Evolutionary conservation across 768 basidiomycete genomes (phyloP).

Genomic region (Russula sp.): DNA sequence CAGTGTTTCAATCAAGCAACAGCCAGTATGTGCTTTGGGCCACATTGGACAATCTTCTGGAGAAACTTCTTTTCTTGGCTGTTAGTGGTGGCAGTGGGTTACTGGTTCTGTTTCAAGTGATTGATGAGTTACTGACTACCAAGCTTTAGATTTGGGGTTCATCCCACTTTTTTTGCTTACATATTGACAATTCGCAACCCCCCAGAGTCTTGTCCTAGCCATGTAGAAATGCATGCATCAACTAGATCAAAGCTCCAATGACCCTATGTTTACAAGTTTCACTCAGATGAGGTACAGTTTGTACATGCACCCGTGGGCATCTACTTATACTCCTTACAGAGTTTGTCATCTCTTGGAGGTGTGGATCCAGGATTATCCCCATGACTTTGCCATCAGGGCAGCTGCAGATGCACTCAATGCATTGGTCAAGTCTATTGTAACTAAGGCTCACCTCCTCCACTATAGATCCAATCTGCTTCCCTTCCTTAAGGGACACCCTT

Average conservation of each 20-base stretch:
- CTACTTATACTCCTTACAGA: conserved; percentile 32
- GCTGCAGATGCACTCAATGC: conserved; percentile 69
- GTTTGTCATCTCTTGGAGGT: conserved; percentile 72
- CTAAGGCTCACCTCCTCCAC: conserved; percentile 75
- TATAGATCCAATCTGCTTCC: conserved; percentile 80
- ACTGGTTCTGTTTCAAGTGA: not conserved
- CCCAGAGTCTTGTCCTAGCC: conserved; percentile 67
- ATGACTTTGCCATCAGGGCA: conserved; percentile 73
- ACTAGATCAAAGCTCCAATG: conserved; percentile 60
- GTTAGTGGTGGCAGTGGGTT: conserved; percentile 74
- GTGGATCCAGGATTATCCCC: conserved; percentile 70
- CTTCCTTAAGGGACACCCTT: conserved; percentile 62
- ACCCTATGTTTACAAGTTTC: conserved; percentile 82
- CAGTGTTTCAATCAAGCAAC: conserved; percentile 26
- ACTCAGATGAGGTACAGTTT: conserved; percentile 72
- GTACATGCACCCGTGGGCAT: not conserved
- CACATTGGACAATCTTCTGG: conserved; percentile 69
- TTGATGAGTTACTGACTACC: conserved; percentile 1
- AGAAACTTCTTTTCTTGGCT: conserved; percentile 74
- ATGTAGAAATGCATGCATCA: conserved; percentile 85
- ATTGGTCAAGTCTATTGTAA: conserved; percentile 69
- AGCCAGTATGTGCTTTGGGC: conserved; percentile 63
- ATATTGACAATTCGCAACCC: conserved; percentile 75
- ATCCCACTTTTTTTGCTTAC: conserved; percentile 77
- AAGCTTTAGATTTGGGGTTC: conserved; percentile 57